Conservation (phyloP, 768 basidiomycete species). For the Naematelia encephala region DNA sequence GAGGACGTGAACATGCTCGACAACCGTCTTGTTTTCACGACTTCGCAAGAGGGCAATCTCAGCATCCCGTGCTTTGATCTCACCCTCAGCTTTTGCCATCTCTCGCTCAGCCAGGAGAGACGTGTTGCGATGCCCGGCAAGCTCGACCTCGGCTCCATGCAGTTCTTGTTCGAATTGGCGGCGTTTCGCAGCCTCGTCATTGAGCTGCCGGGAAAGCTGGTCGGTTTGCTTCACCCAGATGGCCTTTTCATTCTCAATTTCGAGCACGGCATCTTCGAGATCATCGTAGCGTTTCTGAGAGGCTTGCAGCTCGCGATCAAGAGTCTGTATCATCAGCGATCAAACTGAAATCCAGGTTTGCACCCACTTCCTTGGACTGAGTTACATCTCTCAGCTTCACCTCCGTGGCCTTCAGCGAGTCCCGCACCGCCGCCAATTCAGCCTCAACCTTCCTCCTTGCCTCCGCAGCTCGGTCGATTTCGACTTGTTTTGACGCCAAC, state of each 20-base stretch:
- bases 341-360: background rate
- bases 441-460: slow-evolving; percentile 51
- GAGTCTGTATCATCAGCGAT: slow-evolving; percentile 54
- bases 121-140: slow-evolving; percentile 64
- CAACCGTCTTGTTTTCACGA: slow-evolving; percentile 87
- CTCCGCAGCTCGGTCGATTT: slow-evolving; percentile 58
- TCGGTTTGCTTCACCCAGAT: slow-evolving; percentile 71
- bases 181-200: slow-evolving; percentile 68
- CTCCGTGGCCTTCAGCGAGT: slow-evolving; percentile 25
- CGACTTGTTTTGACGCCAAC: slow-evolving; percentile 54
- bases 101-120: slow-evolving; percentile 70
- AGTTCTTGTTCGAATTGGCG: slow-evolving; percentile 71
- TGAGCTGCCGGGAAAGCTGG: slow-evolving; percentile 66
- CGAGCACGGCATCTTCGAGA: slow-evolving; percentile 81
- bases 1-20: slow-evolving; percentile 93
- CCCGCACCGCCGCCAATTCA: slow-evolving; percentile 26
- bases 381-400: slow-evolving; percentile 17
- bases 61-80: slow-evolving; percentile 76
- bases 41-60: slow-evolving; percentile 81
- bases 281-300: slow-evolving; percentile 74
- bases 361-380: slow-evolving; percentile 66
- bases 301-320: slow-evolving; percentile 71
- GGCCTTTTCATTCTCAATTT: slow-evolving; percentile 76
- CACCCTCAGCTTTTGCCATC: slow-evolving; percentile 72
- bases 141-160: slow-evolving; percentile 57